Conservation (phyloP, 148 eudicot species). For the Chenopodium quinoa region DNA sequence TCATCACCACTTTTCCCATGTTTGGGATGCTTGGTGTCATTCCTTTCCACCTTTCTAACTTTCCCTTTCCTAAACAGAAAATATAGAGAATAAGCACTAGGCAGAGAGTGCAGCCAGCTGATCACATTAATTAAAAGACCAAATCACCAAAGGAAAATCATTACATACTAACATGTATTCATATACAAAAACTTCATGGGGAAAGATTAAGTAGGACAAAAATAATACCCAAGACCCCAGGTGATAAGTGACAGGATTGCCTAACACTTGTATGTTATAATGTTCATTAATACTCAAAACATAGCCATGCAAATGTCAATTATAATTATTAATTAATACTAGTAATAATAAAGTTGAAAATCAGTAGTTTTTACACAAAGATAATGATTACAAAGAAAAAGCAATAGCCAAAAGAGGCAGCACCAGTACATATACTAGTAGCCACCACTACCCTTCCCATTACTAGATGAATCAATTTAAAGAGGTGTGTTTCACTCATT, state of each 20-base stretch:
- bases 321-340: neutral
- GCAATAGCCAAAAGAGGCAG: neutral
- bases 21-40: constrained; percentile 23
- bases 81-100: neutral
- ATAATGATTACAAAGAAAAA: neutral
- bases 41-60: constrained; percentile 31
- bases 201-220: neutral
- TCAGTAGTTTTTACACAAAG: neutral
- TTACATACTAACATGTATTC: neutral
- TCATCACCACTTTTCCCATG: constrained; percentile 17
- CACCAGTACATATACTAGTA: neutral
- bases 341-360: neutral
- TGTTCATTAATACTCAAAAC: neutral
- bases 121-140: neutral
- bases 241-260: neutral
- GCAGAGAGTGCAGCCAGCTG: neutral
- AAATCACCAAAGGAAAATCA: neutral
- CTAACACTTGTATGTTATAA: neutral
- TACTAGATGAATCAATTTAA: neutral
- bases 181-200: neutral
- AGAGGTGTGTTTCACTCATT: too few species aligned
- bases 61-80: constrained; percentile 50
- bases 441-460: neutral
- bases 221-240: neutral
- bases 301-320: neutral